Evolutionary conservation across 805 yeast genomes (phyloP).

Genomic region (Metschnikowia hibisci): DNA sequence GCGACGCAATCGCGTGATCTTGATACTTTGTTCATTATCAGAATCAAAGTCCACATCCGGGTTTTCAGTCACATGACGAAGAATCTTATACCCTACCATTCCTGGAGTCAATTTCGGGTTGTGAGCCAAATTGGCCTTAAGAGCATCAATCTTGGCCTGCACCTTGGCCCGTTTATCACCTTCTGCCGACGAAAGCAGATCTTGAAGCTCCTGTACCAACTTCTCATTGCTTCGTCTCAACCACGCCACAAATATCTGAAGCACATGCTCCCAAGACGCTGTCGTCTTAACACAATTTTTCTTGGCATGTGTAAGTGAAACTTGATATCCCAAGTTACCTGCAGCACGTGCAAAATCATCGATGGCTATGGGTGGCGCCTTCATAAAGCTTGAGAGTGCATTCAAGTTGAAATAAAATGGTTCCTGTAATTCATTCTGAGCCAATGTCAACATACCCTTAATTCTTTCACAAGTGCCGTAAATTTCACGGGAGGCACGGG

Average conservation of each 20-base stretch:
- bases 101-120: slow-evolving; percentile 39
- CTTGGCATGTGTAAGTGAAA: slow-evolving; percentile 85
- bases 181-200: slow-evolving; percentile 12
- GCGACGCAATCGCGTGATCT: slow-evolving; percentile 59
- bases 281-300: slow-evolving; percentile 84
- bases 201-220: slow-evolving; percentile 21
- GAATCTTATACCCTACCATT: slow-evolving; percentile 53
- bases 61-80: slow-evolving; percentile 38
- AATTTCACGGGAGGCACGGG: slow-evolving; percentile 45
- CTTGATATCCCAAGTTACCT: slow-evolving; percentile 77
- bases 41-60: slow-evolving; percentile 54
- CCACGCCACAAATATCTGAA: slow-evolving; percentile 72
- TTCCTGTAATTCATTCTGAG: slow-evolving; percentile 57
- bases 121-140: slow-evolving; percentile 30
- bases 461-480: slow-evolving; percentile 83
- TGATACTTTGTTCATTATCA: slow-evolving; percentile 52
- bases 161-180: slow-evolving; percentile 12
- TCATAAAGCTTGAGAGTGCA: slow-evolving; percentile 66
- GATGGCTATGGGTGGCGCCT: slow-evolving; percentile 80
- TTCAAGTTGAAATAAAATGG: slow-evolving; percentile 87
- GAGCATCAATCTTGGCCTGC: slow-evolving; percentile 19
- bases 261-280: slow-evolving; percentile 78
- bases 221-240: slow-evolving; percentile 28
- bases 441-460: slow-evolving; percentile 88
- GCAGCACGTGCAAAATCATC: slow-evolving; percentile 70